phyloP scores from a whole-genome alignment of 305 asterid species.

The Fraxinus platypoda region DNA sequence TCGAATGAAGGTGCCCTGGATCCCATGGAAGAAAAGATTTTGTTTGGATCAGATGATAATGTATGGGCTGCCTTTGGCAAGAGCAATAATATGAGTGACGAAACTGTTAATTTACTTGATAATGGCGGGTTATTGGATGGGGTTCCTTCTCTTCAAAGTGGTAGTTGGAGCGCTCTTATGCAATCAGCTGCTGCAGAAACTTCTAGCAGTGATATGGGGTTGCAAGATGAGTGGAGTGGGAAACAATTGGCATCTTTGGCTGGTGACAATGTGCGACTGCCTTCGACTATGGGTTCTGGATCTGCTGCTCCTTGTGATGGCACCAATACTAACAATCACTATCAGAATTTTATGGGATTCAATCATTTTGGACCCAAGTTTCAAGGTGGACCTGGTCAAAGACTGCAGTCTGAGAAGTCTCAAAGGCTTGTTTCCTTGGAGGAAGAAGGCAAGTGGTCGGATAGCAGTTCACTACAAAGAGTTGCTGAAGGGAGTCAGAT shows the following conservation, averaged over 20 bases:
- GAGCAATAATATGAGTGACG: constrained; percentile 46
- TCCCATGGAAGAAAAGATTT: constrained; percentile 81
- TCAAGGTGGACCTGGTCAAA: constrained; percentile 43
- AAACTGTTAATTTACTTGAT: constrained; percentile 50
- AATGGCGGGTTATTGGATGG: constrained; percentile 46
- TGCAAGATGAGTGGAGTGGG: constrained; percentile 68
- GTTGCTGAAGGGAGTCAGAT: constrained; percentile 42
- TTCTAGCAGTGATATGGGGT: constrained; percentile 54
- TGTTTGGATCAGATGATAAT: constrained; percentile 88
- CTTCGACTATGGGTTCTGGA: constrained; percentile 41
- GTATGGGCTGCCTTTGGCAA: constrained; percentile 78
- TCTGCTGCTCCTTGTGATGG: constrained; percentile 33
- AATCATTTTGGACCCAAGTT: constrained; percentile 44
- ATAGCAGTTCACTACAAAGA: constrained; percentile 30
- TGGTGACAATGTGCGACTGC: constrained; percentile 34
- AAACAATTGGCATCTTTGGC: constrained; percentile 37
- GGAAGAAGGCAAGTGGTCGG: constrained; percentile 46
- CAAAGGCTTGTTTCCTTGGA: constrained; percentile 46
- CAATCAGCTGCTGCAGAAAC: constrained; percentile 91
- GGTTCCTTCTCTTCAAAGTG: constrained; percentile 63
- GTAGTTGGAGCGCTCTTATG: constrained; percentile 94
- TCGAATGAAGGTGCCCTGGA: constrained; percentile 64
- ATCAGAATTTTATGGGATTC: constrained; percentile 28
- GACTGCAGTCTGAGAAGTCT: constrained; percentile 40
- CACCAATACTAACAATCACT: constrained; percentile 25